Evolutionary conservation across 2,329 filamentous ascomycete species (phyloP), one percentile per base, ranked within the genome.

Genomic region (Bipolaris bicolor): DNA sequence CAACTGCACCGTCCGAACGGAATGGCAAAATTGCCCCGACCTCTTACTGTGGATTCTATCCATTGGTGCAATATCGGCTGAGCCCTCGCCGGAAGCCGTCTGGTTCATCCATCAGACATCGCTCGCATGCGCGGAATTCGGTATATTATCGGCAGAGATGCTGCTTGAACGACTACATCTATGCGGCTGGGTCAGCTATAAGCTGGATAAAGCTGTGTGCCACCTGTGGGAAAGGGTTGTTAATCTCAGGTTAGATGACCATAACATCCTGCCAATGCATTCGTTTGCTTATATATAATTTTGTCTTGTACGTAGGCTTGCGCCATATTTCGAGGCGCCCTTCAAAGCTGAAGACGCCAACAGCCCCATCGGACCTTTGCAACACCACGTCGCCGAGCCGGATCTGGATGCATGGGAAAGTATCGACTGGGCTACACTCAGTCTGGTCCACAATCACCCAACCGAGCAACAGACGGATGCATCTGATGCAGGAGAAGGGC

Each of bases 111-210:
- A 71, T 45, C 73, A 76, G 52, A 60, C 61, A 3, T 74, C 74
- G 6, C 56, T 74, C 26, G 73, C 72, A 3, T 75, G 71, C 53
- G 49, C 58, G 1, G 68, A 73, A 56, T 76, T 74, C 52, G 64
- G 68, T 9, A 69, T 77, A 4, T 41, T 52, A 6, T 66, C 67
- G 10, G 66, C 66, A 13, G 58, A 69, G 26, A 50, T 56, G 10
- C 57, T 76, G 1, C 68, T 77, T 24, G 61, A 53, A 45, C 65
- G 70, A 37, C 58, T 77, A n/a, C 69, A 71, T 37, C 46, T 69
- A 22, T 77, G 72, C 51, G 72, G 73, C 48, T 77, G 74, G 74
- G 74, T 76, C 52, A 70, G 67, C 57, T 76, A 71, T 63, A 75
- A 76, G 60, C 68, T 76, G 16, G 69, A 74, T 44, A 57, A 67